Evolutionary conservation across 1,139 yeast genomes (phyloP), one percentile per base, ranked within the genome.

Genomic region (Pichia sp.): DNA sequence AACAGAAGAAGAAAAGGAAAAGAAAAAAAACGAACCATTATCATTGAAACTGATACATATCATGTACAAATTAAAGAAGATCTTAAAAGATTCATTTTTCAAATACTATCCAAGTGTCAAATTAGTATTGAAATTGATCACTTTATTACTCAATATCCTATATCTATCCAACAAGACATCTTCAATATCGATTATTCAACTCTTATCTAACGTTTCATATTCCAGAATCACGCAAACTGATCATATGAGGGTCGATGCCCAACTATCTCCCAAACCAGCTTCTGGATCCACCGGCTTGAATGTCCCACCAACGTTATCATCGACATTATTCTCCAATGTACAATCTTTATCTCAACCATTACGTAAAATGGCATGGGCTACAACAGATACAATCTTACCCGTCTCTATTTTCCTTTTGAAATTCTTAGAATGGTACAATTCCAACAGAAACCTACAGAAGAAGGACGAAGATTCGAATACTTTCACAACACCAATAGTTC

Each of bases 391-490:
- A 1, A 71, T 86, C 30, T 80, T 93, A 68, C 98, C 98, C 0
- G 76, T 86, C 0, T 88, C 96, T 3, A 85, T 93, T 51, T 91
- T 93, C 63, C 63, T 85, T 32, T 74, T 93, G 54, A 89, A 90
- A 66, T 89, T 93, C 57, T 74, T 90, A 45, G 98, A 93, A 65
- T 91, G 98, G 98, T 91, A 96, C 96, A 83, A 84, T 53, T 79
- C 43, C 3, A 46, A 51, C 18, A 41, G 42, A 17, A 40, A 27
- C 24, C 3, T 31, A 2, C 38, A 31, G 9, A 40, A 40, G 14
- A 33, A 30, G 8, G 22, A 34, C 8, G 33, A 44, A 14, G 28
- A 30, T 32, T 7, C 11, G 14, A 15, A n/a, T 10, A 18, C 21
- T 21, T 40, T 47, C 15, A 24, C 15, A 14, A 35, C 35, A 19